Evolutionary conservation across 805 yeast species (phyloP).

Genomic region (Wickerhamomyces ciferrii): DNA sequence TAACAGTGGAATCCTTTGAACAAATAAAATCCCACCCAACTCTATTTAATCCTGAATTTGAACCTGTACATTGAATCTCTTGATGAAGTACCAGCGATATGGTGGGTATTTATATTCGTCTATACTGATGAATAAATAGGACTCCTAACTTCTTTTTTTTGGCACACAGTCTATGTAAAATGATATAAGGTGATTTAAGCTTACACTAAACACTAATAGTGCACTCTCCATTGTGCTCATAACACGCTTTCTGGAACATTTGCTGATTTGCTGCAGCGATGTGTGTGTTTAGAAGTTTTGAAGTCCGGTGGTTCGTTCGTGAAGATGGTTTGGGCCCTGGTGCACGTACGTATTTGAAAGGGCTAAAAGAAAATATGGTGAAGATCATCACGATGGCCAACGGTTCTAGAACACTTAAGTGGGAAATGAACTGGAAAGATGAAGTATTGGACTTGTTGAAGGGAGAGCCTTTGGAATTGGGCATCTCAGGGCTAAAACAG

Average conservation of each 20-base stretch:
- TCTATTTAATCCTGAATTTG: no score
- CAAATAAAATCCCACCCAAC: no score
- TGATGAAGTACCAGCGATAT: no score
- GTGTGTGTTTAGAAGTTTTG: no score
- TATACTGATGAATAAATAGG: no score
- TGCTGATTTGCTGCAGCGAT: background rate
- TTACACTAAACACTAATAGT: background rate
- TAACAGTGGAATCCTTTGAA: background rate
- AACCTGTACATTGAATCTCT: no score
- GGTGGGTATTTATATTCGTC: no score
- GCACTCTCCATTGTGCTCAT: background rate
- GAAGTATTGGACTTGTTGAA: background rate
- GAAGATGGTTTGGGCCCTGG: background rate
- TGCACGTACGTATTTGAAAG: no score
- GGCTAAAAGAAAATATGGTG: background rate
- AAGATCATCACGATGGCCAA: background rate
- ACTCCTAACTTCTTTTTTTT: background rate
- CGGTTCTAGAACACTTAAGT: background rate
- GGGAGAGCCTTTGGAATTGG: background rate
- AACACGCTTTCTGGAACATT: background rate
- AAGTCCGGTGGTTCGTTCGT: background rate
- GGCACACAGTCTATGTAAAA: background rate
- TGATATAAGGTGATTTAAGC: background rate
- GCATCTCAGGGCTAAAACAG: background rate
- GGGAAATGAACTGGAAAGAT: background rate